Percentiles rank a stretch among this genome's conserved stretches.
These are phyloP conservation scores for Alternaria brassicae DNA, from an alignment of 2,329 filamentous ascomycete genomes.

Conservation along the genomic window DNA sequence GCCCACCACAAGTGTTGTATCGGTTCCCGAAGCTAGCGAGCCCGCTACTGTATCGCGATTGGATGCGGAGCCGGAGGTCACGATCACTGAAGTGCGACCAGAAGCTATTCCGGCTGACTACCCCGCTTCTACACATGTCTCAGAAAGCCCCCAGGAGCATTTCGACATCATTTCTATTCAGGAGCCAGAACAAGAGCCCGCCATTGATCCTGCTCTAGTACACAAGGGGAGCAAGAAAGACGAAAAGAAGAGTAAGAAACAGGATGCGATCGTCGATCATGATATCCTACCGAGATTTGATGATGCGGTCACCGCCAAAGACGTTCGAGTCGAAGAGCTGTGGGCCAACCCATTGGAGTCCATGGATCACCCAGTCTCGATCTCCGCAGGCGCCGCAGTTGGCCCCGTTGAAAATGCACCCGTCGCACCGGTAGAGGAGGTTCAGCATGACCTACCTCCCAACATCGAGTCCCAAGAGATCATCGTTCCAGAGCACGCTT, in stretches of 20 bases:
- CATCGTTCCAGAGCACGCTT: neutral
- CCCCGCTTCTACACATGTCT: neutral
- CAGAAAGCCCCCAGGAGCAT: neutral
- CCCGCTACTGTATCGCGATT: neutral
- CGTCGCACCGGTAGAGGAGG: neutral
- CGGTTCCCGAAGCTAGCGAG: neutral
- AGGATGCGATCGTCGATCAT: conserved; percentile 4
- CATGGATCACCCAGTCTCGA: neutral
- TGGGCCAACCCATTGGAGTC: neutral
- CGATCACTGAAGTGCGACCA: neutral
- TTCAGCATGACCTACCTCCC: neutral
- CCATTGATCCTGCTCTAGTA: conserved; percentile 22
- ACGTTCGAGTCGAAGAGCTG: neutral
- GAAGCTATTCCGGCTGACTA: neutral
- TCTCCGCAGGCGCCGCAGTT: neutral
- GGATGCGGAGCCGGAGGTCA: neutral
- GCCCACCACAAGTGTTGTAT: neutral
- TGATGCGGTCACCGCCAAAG: conserved; percentile 4
- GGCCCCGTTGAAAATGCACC: neutral
- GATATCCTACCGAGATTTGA: conserved; percentile 11
- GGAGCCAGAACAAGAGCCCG: conserved; percentile 15
- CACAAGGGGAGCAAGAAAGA: conserved; percentile 41
- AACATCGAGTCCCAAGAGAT: neutral
- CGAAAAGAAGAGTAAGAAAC: conserved; percentile 41
- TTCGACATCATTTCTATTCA: neutral